Percentiles rank a stretch among this genome's conserved stretches.
Evolutionary conservation across 2,329 filamentous ascomycete species (phyloP).

Genomic region (Stachybotrys elegans): DNA sequence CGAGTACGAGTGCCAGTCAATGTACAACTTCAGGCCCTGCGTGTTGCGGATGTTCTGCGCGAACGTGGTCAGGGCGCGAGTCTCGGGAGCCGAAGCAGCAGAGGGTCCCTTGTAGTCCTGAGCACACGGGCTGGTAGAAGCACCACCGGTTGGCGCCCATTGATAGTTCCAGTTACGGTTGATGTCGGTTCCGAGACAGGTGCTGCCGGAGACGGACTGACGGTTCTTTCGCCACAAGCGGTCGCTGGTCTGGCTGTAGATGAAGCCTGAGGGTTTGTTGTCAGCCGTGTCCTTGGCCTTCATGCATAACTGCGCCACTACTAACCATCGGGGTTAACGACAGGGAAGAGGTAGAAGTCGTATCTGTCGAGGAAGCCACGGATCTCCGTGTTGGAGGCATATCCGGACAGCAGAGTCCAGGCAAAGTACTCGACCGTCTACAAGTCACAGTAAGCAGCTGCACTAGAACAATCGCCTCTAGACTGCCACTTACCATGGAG

Average conservation of each 20-base stretch:
- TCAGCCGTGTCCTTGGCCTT: neutral
- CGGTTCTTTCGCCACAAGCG: slow-evolving; percentile 58
- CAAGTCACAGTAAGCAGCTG: neutral
- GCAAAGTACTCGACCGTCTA: slow-evolving; percentile 45
- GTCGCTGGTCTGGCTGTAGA: slow-evolving; percentile 48
- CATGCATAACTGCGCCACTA: neutral
- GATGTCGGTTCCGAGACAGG: slow-evolving; percentile 46
- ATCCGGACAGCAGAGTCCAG: slow-evolving; percentile 41
- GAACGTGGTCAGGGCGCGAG: slow-evolving; percentile 35
- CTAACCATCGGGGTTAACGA: slow-evolving; percentile 55
- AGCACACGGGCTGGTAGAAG: slow-evolving; percentile 43
- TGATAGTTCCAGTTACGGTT: slow-evolving; percentile 54
- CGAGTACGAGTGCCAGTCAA: slow-evolving; percentile 61
- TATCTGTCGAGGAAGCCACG: slow-evolving; percentile 50
- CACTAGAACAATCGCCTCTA: neutral
- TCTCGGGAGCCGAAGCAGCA: slow-evolving; percentile 44
- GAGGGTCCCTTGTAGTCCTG: slow-evolving; percentile 40
- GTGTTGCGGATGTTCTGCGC: slow-evolving; percentile 21
- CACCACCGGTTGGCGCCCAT: slow-evolving; percentile 42
- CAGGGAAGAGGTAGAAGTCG: slow-evolving; percentile 59
- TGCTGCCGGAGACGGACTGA: slow-evolving; percentile 28
- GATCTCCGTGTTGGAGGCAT: slow-evolving; percentile 30
- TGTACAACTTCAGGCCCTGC: slow-evolving; percentile 52
- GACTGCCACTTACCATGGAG: slow-evolving; percentile 34
- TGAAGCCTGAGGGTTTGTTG: slow-evolving; percentile 44